Conservation (phyloP, 139 green algal genomes). For the Haematococcus sp. region DNA sequence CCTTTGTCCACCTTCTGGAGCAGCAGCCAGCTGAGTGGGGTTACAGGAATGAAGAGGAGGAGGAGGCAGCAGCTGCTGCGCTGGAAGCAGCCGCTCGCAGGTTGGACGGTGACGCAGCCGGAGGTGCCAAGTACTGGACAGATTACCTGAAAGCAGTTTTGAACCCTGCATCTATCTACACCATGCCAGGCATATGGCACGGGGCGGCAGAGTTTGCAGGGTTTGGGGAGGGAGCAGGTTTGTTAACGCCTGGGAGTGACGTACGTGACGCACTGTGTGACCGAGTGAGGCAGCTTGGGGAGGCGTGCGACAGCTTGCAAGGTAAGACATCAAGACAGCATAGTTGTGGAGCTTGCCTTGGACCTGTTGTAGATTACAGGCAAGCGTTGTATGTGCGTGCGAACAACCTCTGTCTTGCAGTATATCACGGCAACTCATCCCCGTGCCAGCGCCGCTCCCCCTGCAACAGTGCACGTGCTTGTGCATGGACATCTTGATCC, state of each 20-base stretch:
- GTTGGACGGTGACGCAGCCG: conserved; percentile 9
- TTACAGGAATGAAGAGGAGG: conserved; percentile 12
- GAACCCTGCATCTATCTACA: conserved; percentile 37
- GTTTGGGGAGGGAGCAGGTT: conserved; percentile 34
- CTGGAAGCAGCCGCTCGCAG: conserved; percentile 44
- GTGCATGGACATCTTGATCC: not conserved
- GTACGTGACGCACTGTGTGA: conserved; percentile 51
- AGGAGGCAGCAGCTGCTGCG: conserved; percentile 7
- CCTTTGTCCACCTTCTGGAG: conserved; percentile 47
- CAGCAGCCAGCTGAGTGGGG: conserved; percentile 3
- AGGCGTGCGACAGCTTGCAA: conserved; percentile 61
- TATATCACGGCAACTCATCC: too few relatives aligned
- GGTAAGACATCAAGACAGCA: conserved; percentile 24
- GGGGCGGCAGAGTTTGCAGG: conserved; percentile 25
- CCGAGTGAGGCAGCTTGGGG: conserved; percentile 45
- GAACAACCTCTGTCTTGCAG: too few relatives aligned
- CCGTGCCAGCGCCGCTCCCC: too few relatives aligned
- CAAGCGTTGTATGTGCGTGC: too few relatives aligned
- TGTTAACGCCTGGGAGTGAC: conserved; percentile 8
- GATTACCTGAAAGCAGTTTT: conserved; percentile 70
- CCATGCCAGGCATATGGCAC: conserved; percentile 54
- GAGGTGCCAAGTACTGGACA: conserved; percentile 55
- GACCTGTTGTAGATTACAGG: too few relatives aligned
- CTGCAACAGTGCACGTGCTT: not conserved
- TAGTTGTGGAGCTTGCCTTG: too few relatives aligned